phyloP scores from a whole-genome alignment of 768 basidiomycete genomes.

The Naganishia friedmannii region DNA sequence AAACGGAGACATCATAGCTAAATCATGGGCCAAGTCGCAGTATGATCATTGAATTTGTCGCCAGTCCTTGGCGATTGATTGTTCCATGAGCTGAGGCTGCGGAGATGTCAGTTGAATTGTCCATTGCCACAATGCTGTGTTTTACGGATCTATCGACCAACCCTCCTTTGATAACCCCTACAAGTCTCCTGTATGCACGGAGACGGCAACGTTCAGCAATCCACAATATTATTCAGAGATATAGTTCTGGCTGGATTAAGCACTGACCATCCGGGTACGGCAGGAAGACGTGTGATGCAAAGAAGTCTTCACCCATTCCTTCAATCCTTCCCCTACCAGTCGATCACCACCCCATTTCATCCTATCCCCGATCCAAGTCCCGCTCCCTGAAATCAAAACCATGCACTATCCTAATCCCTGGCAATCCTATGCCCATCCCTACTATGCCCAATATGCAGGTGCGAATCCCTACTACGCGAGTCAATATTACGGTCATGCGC shows the following conservation, averaged over 20 bases:
- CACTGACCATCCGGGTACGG: background rate
- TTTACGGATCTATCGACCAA: background rate
- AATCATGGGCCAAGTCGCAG: too few relatives aligned
- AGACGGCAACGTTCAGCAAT: background rate
- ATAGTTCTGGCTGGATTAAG: background rate
- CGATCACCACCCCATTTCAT: background rate
- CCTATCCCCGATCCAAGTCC: background rate
- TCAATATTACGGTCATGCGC: background rate
- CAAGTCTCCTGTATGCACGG: background rate
- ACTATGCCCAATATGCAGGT: background rate
- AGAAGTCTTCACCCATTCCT: background rate
- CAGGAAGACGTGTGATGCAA: background rate
- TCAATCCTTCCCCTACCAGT: background rate
- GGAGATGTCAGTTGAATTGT: background rate
- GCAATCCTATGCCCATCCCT: background rate
- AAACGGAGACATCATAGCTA: too few relatives aligned
- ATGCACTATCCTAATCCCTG: conserved; percentile 18
- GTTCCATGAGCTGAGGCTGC: too few relatives aligned
- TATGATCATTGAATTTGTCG: too few relatives aligned
- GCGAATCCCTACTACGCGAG: background rate
- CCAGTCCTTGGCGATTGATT: too few relatives aligned
- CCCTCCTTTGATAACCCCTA: background rate
- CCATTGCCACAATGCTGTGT: background rate
- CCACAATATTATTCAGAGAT: background rate
- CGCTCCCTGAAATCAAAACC: background rate